Evolutionary conservation across 169 alveolate genomes (phyloP).

Genomic region (Eimeria zaria): DNA sequence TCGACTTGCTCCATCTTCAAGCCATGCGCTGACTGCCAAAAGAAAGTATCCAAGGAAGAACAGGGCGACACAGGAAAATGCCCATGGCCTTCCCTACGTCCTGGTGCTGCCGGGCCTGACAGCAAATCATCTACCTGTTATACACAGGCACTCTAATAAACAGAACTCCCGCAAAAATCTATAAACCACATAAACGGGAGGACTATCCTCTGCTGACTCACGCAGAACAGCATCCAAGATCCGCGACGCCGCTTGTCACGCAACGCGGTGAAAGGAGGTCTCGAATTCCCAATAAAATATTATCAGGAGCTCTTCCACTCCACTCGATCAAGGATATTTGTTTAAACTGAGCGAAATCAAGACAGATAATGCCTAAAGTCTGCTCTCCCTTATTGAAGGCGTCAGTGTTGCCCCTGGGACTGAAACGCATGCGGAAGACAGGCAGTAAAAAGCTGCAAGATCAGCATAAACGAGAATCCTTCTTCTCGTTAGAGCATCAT

Average conservation of each 20-base stretch:
- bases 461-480: neutral
- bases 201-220: neutral
- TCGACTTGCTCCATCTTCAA: conserved; percentile 81
- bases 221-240: conserved; percentile 22
- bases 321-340: neutral
- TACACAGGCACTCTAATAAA: neutral
- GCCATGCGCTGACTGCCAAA: neutral
- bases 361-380: neutral
- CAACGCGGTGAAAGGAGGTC: neutral
- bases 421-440: conserved; percentile 25
- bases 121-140: conserved; percentile 28
- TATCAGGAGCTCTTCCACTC: neutral
- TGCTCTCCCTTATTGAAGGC: neutral
- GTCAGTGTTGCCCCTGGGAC: conserved; percentile 21
- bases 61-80: neutral
- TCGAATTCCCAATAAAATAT: neutral
- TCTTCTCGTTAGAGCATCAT: neutral
- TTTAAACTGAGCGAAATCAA: neutral
- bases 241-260: neutral
- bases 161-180: neutral
- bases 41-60: conserved; percentile 14
- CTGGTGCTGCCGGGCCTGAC: conserved; percentile 43
- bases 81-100: conserved; percentile 34
- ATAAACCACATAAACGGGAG: neutral
- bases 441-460: neutral